Evolutionary conservation across 148 eudicot species (phyloP), one percentile per base, ranked within the genome.

Genomic region (Fagopyrum homotropicum): DNA sequence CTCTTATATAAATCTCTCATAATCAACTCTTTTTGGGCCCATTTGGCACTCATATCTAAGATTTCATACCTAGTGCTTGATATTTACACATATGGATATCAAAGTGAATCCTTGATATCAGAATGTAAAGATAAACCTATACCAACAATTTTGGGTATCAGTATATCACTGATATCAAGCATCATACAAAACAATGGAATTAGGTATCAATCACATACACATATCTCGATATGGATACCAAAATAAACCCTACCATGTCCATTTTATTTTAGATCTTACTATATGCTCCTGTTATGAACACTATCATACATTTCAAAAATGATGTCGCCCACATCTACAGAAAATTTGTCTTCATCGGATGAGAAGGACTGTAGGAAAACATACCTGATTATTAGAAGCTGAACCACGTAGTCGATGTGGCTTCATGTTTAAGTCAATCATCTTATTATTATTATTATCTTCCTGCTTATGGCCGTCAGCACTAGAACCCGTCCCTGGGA

Each of bases 401-500:
- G 85, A 93, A 15, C 80, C 86, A 44, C 48, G 68, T 66, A 81
- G 80, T 82, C 88, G 83, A 64, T 87, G 97, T 61, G 97, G 98
- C 77, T 86, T 85, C 61, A 93, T 80, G 81, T 94, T 93, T 19
- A 94, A 91, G 85, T 94, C 97, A 73, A 94, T 84, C 82, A 87
- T 35, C 40, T 35, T 35, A 35, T 35, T 78, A 44, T 81, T 84
- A 46, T 81, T 84, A 82, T 75, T 82, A 75, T 88, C 93, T 83
- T 86, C 82, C 52, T 80, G 79, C 35, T 78, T 83, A 43, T 77
- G 82, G 45, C 79, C 82, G 72, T 74, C 85, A 60, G 54, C 56
- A 56, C 74, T 81, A 44, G 80, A 80, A 64, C 83, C 85, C 51
- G 75, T 46, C 56, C 75, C 64, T 73, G 84, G 83, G 76, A 82